These are phyloP conservation scores for Davidsoniella neocaledoniae DNA, from an alignment of 2,329 filamentous ascomycete species.

Conservation along the genomic window DNA sequence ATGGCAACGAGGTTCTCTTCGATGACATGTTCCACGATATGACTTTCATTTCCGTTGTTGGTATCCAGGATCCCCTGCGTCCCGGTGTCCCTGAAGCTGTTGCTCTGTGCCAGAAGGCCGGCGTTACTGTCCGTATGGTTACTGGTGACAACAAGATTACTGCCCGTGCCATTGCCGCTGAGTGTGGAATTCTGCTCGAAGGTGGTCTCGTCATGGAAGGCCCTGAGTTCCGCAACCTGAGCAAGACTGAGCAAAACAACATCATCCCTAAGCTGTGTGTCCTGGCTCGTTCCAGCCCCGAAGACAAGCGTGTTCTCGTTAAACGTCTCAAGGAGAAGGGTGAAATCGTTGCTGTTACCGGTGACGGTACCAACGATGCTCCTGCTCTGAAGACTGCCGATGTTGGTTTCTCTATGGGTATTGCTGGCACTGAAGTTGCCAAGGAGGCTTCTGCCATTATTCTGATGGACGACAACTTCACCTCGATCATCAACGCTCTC, in stretches of 20 bases:
- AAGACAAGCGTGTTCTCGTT: slow-evolving; percentile 61
- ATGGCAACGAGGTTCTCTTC: slow-evolving; percentile 45
- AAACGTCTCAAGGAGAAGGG: slow-evolving; percentile 53
- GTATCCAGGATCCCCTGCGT: slow-evolving; percentile 68
- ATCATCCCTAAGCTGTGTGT: slow-evolving; percentile 55
- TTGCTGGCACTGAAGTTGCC: slow-evolving; percentile 66
- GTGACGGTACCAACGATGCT: slow-evolving; percentile 71
- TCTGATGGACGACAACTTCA: slow-evolving; percentile 76
- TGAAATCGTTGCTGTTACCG: slow-evolving; percentile 68
- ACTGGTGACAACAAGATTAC: slow-evolving; percentile 71
- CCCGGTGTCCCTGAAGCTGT: slow-evolving; percentile 61
- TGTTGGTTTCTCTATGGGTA: slow-evolving; percentile 75
- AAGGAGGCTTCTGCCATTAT: slow-evolving; percentile 77
- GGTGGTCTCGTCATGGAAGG: slow-evolving; percentile 62
- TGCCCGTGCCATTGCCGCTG: slow-evolving; percentile 60
- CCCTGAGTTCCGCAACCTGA: slow-evolving; percentile 59
- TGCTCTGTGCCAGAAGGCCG: slow-evolving; percentile 53
- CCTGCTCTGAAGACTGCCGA: slow-evolving; percentile 67
- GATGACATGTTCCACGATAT: slow-evolving; percentile 51
- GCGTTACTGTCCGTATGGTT: slow-evolving; percentile 71
- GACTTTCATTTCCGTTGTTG: slow-evolving; percentile 53
- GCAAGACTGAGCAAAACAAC: slow-evolving; percentile 44
- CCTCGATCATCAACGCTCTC: slow-evolving; percentile 69
- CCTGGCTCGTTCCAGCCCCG: slow-evolving; percentile 56
- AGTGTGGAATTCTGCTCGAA: slow-evolving; percentile 57